A percentile compares a stretch with the other conserved stretches of the same genome.
These are phyloP conservation scores for Naganishia friedmannii DNA, from an alignment of 768 basidiomycete species.

Conservation along the genomic window DNA sequence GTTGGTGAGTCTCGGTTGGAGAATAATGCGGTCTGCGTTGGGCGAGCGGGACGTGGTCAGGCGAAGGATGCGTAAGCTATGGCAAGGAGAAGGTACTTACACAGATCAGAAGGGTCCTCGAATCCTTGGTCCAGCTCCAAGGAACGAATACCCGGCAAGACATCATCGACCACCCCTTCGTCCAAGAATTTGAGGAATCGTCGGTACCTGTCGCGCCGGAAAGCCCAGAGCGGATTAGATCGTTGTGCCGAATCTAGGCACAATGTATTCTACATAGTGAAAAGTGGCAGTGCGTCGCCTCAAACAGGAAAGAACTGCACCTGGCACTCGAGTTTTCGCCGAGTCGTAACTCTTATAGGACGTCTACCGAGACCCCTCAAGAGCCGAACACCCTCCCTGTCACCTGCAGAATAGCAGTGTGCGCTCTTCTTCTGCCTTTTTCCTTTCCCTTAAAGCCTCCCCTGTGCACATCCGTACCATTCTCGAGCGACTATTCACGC, in stretches of 20 bases:
- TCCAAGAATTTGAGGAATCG: constrained; percentile 25
- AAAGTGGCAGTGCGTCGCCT: not conserved
- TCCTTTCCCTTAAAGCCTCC: no score
- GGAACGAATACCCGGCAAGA: constrained; percentile 1
- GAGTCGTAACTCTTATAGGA: no score
- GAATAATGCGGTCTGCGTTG: constrained; percentile 34
- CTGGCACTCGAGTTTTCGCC: no score
- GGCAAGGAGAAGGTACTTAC: constrained; percentile 26
- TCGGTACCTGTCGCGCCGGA: constrained; percentile 18
- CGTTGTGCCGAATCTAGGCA: not conserved
- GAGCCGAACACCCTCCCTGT: no score
- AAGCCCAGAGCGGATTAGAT: no score
- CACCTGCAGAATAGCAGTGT: no score
- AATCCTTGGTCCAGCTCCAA: constrained; percentile 33
- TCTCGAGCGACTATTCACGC: no score
- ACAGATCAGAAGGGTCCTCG: constrained; percentile 29
- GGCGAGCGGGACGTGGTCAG: constrained; percentile 1
- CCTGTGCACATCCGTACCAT: no score
- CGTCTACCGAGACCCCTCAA: no score
- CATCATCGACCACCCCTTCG: constrained; percentile 6
- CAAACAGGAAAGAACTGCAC: no score
- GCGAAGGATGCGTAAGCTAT: not conserved
- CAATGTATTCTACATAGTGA: not conserved
- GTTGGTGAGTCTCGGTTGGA: constrained; percentile 30
- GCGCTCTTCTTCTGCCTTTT: no score